A percentile compares a stretch with the other conserved stretches of the same genome.
phyloP scores from a whole-genome alignment of 75 land plant species.

The Sequoiadendron giganteum region DNA sequence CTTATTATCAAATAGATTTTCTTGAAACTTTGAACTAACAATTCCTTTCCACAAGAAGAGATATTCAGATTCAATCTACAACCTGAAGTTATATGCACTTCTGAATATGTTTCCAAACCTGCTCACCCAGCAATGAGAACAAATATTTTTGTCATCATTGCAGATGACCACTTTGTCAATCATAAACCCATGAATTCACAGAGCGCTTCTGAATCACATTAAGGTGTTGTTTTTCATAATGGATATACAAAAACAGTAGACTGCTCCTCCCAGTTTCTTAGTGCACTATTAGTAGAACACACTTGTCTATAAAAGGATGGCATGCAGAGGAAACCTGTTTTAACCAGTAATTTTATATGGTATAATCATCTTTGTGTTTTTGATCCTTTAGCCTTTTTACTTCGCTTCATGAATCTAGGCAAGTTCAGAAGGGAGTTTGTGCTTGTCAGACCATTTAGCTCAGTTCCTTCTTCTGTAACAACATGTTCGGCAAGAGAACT shows the following conservation, averaged over 20 bases:
- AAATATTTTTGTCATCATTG: neutral
- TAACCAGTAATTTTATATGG: neutral
- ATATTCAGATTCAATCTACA: neutral
- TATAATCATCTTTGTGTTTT: neutral
- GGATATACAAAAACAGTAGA: neutral
- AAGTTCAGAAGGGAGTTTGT: slow-evolving; percentile 40
- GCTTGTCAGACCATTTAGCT: slow-evolving; percentile 38
- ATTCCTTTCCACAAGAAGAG: neutral
- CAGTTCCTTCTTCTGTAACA: slow-evolving; percentile 30
- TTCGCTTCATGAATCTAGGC: slow-evolving; percentile 38
- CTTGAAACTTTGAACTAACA: neutral
- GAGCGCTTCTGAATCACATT: neutral
- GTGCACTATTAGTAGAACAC: neutral
- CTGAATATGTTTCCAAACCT: neutral
- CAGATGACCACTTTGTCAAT: neutral
- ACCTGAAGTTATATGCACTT: neutral
- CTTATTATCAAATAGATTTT: neutral
- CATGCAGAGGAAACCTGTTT: neutral
- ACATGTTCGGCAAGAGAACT: slow-evolving; percentile 6
- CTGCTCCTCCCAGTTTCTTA: neutral
- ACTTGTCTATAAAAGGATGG: neutral
- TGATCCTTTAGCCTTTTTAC: neutral
- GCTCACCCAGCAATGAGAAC: neutral
- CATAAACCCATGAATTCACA: neutral
- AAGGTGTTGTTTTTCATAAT: neutral